Evolutionary conservation across 495 filamentous ascomycete species (phyloP).

Genomic region (Aspergillus sclerotioniger): DNA sequence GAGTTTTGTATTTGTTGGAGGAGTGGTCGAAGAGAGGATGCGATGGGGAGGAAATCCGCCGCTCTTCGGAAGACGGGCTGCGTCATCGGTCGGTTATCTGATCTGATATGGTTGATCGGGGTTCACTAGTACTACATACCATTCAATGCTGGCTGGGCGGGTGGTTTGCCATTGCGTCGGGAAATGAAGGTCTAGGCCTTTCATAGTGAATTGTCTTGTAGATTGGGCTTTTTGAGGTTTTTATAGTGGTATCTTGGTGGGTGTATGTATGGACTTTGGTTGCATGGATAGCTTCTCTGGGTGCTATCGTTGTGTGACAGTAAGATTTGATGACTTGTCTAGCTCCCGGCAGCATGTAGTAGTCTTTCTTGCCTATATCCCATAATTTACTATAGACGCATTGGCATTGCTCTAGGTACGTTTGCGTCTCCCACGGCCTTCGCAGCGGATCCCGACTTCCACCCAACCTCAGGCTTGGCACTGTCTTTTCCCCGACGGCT

Average conservation of each 20-base stretch:
- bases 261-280: too few species aligned
- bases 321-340: too few species aligned
- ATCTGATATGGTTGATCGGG: background rate
- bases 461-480: conserved; percentile 10
- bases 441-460: background rate
- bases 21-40: conserved; percentile 4
- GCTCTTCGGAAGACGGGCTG: conserved; percentile 20
- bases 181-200: background rate
- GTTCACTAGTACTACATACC: background rate
- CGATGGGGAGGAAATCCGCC: conserved; percentile 15
- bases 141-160: background rate
- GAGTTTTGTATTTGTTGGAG: background rate
- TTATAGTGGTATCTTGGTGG: too few species aligned
- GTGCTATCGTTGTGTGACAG: too few species aligned
- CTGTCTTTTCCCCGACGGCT: conserved; percentile 6
- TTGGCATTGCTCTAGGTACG: too few species aligned
- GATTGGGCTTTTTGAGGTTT: background rate
- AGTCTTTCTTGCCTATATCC: too few species aligned
- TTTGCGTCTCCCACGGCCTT: too few species aligned
- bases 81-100: conserved; percentile 22
- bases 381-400: too few species aligned
- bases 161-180: background rate
- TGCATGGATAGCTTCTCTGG: too few species aligned
- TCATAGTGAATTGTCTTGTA: background rate
- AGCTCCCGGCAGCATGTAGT: too few species aligned